phyloP scores from a whole-genome alignment of 306 rosid genomes.

The Cicer judaicum region DNA sequence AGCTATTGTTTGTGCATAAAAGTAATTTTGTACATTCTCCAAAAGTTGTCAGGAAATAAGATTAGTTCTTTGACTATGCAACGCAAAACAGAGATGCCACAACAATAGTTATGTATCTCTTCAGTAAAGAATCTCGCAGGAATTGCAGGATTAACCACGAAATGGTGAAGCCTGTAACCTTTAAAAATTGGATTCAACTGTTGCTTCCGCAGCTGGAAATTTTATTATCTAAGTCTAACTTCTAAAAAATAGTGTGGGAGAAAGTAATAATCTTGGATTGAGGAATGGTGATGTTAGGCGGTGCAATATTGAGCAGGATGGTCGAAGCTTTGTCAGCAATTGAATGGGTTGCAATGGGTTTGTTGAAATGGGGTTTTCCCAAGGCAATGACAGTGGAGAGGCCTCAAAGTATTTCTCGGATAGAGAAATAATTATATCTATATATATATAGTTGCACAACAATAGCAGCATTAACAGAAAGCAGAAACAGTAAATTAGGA shows the following conservation, averaged over 20 bases:
- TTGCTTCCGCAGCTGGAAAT: not conserved
- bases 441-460: not conserved
- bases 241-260: not conserved
- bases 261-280: not conserved
- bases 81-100: not conserved
- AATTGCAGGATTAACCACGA: not conserved
- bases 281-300: not conserved
- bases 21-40: no score
- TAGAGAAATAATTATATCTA: no score
- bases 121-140: not conserved
- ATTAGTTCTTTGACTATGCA: not conserved
- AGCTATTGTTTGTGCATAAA: no score
- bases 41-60: no score
- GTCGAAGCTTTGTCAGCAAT: not conserved
- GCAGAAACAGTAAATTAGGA: not conserved
- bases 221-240: not conserved
- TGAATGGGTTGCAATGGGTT: conserved; percentile 9
- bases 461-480: not conserved
- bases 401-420: not conserved
- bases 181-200: not conserved
- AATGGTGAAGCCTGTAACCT: not conserved
- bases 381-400: not conserved
- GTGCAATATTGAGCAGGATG: conserved; percentile 4
- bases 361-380: not conserved
- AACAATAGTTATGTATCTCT: not conserved